These are phyloP conservation scores for Hypomontagnella monticulosa DNA, from an alignment of 495 filamentous ascomycete species.

Conservation along the genomic window DNA sequence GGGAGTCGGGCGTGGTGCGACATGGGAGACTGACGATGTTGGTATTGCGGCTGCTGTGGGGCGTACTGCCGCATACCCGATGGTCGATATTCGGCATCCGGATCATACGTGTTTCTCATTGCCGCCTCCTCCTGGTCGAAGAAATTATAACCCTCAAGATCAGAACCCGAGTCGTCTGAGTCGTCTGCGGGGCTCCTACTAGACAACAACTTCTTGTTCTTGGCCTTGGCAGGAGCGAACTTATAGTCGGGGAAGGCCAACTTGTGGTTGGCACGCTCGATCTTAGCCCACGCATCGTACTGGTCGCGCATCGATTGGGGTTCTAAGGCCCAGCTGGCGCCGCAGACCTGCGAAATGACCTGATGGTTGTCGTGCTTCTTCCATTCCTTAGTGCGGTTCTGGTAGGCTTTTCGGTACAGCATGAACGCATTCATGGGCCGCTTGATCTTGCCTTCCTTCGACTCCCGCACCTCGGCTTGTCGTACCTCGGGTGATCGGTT, in stretches of 20 bases:
- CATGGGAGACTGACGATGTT: slow-evolving; percentile 41
- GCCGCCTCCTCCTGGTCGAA: slow-evolving; percentile 45
- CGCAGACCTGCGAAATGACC: slow-evolving; percentile 84
- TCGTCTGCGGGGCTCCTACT: slow-evolving; percentile 22
- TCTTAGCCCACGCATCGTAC: slow-evolving; percentile 81
- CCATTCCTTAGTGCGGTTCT: slow-evolving; percentile 84
- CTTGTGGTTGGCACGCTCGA: slow-evolving; percentile 87
- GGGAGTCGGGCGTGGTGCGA: slow-evolving; percentile 47
- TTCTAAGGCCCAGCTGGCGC: slow-evolving; percentile 87
- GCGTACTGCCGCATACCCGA: slow-evolving; percentile 32
- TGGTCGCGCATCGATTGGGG: slow-evolving; percentile 73
- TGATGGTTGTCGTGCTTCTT: slow-evolving; percentile 93
- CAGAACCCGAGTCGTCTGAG: slow-evolving; percentile 53
- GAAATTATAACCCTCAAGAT: slow-evolving; percentile 43
- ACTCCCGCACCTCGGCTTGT: slow-evolving; percentile 69
- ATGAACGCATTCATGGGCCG: slow-evolving; percentile 99
- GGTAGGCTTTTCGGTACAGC: slow-evolving; percentile 94
- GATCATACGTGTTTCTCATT: slow-evolving; percentile 45
- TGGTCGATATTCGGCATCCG: slow-evolving; percentile 50
- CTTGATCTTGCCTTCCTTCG: slow-evolving; percentile 82
- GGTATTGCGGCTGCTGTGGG: slow-evolving; percentile 37
- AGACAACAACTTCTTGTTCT: slow-evolving; percentile 46
- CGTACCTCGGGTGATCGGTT: slow-evolving; percentile 73
- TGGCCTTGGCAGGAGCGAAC: slow-evolving; percentile 85
- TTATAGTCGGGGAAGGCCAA: slow-evolving; percentile 92